These are phyloP conservation scores for Myxozyma neotropica DNA, from an alignment of 805 yeast genomes.

Conservation along the genomic window DNA sequence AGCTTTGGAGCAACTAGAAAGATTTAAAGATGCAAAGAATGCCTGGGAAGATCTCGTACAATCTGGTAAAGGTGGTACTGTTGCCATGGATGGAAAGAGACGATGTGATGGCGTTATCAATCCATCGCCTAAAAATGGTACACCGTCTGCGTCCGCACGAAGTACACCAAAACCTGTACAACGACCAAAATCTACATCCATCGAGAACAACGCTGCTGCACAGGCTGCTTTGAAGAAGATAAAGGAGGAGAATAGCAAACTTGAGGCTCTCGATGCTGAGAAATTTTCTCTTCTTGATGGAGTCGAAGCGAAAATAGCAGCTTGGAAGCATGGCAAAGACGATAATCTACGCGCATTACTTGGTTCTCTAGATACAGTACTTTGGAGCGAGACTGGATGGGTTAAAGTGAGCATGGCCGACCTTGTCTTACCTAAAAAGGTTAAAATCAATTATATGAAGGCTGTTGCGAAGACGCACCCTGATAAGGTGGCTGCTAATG, in stretches of 20 bases:
- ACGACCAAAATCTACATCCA: conserved; percentile 16
- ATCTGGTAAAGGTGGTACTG: conserved; percentile 65
- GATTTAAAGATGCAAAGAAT: conserved; percentile 61
- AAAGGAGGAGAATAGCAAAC: conserved; percentile 50
- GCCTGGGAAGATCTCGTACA: conserved; percentile 65
- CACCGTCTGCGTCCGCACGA: conserved; percentile 24
- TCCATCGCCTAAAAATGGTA: conserved; percentile 51
- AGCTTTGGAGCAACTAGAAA: conserved; percentile 77
- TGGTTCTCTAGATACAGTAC: conserved; percentile 63
- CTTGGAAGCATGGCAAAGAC: conserved; percentile 77
- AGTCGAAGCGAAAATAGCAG: conserved; percentile 55
- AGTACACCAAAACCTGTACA: conserved; percentile 11
- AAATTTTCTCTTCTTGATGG: conserved; percentile 63
- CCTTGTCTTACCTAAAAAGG: conserved; percentile 84
- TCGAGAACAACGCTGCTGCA: conserved; percentile 32
- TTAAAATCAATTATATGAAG: conserved; percentile 79
- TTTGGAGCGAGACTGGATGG: conserved; percentile 73
- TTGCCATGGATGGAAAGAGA: conserved; percentile 76
- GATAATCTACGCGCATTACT: conserved; percentile 78
- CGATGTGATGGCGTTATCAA: conserved; percentile 69
- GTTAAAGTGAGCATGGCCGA: conserved; percentile 67
- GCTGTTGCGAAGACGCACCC: conserved; percentile 80
- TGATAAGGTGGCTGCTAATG: conserved; percentile 69
- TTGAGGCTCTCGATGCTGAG: conserved; percentile 57
- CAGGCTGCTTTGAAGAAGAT: conserved; percentile 56